phyloP scores from a whole-genome alignment of 139 green algal species.

The Chlorella sp. region DNA sequence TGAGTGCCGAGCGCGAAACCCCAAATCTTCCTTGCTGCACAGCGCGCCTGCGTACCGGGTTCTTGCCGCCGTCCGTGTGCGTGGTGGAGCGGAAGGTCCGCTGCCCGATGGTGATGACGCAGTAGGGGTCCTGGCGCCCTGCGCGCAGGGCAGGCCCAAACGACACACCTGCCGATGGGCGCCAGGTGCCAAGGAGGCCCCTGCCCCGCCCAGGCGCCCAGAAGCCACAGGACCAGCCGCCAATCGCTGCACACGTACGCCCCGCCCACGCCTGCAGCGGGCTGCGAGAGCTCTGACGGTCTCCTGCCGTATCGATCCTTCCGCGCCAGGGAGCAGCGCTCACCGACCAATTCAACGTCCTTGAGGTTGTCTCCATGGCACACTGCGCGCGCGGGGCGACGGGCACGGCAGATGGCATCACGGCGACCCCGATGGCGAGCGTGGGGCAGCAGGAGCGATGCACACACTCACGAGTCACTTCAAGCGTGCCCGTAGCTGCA shows the following conservation, averaged over 20 bases:
- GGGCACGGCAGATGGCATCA: background rate
- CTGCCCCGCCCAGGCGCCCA: background rate
- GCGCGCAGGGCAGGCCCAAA: no score
- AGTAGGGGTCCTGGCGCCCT: slow-evolving; percentile 7
- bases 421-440: background rate
- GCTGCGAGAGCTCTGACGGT: no score
- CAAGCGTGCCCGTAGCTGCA: background rate
- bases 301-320: background rate
- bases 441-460: background rate
- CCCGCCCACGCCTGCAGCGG: no score
- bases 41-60: slow-evolving; percentile 26
- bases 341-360: background rate
- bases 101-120: background rate
- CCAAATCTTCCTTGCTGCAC: background rate
- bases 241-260: no score
- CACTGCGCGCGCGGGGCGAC: background rate
- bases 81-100: slow-evolving; percentile 3
- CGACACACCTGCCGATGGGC: no score
- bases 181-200: background rate
- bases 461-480: background rate
- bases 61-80: slow-evolving; percentile 28
- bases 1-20: background rate
- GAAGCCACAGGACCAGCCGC: no score
- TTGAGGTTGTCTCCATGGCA: background rate
- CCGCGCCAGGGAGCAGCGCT: background rate